Conservation (phyloP, 139 green algal species). For the Chlamydomonas sphaeroides region DNA sequence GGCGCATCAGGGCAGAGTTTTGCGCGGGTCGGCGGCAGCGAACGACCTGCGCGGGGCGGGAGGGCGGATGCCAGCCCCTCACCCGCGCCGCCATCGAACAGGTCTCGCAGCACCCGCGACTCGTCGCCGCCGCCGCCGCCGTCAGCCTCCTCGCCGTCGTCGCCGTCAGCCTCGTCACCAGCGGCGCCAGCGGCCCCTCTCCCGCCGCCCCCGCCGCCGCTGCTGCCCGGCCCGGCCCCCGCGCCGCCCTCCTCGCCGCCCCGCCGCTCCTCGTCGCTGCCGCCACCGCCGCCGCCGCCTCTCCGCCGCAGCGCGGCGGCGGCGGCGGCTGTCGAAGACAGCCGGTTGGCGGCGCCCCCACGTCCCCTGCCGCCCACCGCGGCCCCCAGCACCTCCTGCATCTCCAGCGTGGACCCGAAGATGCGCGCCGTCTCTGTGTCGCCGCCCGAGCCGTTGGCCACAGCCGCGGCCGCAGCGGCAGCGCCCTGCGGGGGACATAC, state of each 20-base stretch:
- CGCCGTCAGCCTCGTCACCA: not conserved
- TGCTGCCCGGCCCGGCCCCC: not conserved
- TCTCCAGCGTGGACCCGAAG: conserved; percentile 69
- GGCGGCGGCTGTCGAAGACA: conserved; percentile 13
- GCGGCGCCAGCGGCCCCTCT: not conserved
- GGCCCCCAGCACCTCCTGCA: not conserved
- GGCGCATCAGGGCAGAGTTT: no score
- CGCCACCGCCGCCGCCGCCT: not conserved
- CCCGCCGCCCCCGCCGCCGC: conserved; percentile 8
- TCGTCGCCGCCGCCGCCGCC: conserved; percentile 51
- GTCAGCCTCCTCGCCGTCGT: not conserved
- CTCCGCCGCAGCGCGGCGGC: conserved; percentile 6
- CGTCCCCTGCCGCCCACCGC: conserved; percentile 28
- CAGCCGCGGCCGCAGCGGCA: not conserved
- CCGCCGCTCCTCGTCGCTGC: not conserved
- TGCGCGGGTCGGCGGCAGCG: no score
- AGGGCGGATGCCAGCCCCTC: no score
- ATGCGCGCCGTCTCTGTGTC: conserved; percentile 82
- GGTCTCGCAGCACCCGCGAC: conserved; percentile 77
- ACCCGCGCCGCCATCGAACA: conserved; percentile 87
- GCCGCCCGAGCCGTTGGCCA: not conserved
- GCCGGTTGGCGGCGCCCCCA: not conserved
- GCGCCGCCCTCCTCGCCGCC: not conserved
- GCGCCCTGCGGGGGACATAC: no score
- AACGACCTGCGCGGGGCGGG: no score